These are phyloP conservation scores for Fagopyrum tataricum DNA, from an alignment of 148 eudicot species.

Conservation along the genomic window DNA sequence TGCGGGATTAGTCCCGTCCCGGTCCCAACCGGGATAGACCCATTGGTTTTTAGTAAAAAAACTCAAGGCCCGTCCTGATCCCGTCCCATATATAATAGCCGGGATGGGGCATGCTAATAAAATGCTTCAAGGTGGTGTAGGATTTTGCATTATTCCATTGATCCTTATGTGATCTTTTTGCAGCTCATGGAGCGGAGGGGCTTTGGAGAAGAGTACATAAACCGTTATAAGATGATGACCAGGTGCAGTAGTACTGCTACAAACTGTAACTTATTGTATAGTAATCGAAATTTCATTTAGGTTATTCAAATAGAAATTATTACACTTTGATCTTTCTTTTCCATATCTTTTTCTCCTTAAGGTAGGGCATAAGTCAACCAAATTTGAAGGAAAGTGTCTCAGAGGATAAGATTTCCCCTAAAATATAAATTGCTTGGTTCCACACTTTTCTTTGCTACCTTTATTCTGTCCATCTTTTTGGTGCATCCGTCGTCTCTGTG, in stretches of 20 bases:
- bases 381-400: not conserved
- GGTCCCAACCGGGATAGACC: no score
- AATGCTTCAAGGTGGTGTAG: not conserved
- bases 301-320: not conserved
- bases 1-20: no score
- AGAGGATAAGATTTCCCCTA: not conserved
- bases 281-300: not conserved
- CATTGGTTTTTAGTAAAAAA: no score
- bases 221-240: slow-evolving; percentile 98
- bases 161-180: slow-evolving; percentile 29
- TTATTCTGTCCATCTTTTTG: not conserved
- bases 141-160: not conserved
- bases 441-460: not conserved
- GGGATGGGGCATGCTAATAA: not conserved
- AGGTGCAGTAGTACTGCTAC: slow-evolving; percentile 31
- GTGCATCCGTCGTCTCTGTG: not conserved
- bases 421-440: not conserved
- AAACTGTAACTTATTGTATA: not conserved
- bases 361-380: not conserved
- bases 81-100: no score
- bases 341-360: not conserved
- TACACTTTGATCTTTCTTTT: not conserved
- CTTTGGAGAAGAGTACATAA: slow-evolving; percentile 90
- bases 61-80: no score
- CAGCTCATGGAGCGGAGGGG: slow-evolving; percentile 98